Conservation (phyloP, 768 basidiomycete genomes). For the Collybiopsis confluens region DNA sequence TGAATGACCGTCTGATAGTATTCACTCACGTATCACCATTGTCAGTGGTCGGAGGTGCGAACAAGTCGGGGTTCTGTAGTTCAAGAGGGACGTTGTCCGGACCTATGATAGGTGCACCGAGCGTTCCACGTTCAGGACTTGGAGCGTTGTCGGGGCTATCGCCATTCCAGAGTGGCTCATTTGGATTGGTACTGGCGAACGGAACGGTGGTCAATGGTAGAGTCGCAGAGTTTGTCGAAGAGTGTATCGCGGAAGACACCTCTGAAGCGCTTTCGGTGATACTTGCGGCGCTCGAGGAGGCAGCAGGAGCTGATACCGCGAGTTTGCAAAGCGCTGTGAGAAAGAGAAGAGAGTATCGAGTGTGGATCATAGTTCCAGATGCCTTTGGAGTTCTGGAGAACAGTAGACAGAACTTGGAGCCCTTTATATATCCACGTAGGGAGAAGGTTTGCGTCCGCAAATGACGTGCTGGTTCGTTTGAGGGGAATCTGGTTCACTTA, state of each 20-base stretch:
- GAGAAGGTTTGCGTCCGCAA: neutral
- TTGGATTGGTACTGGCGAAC: slow-evolving; percentile 44
- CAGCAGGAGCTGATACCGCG: slow-evolving; percentile 14
- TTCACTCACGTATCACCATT: slow-evolving; percentile 35
- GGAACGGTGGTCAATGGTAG: slow-evolving; percentile 39
- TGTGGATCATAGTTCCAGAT: neutral
- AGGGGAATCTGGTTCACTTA: neutral
- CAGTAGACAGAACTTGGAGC: neutral
- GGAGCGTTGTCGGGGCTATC: slow-evolving; percentile 22
- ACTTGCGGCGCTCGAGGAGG: neutral
- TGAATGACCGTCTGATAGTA: too few relatives aligned
- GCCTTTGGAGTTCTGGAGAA: neutral
- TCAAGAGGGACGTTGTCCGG: slow-evolving; percentile 37
- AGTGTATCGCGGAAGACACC: slow-evolving; percentile 10
- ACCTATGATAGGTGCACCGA: slow-evolving; percentile 39
- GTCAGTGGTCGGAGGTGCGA: slow-evolving; percentile 44
- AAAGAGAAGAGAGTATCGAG: neutral
- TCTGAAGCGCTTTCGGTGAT: slow-evolving; percentile 4
- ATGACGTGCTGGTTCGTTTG: neutral
- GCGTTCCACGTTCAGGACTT: slow-evolving; percentile 30
- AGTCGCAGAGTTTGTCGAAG: slow-evolving; percentile 21
- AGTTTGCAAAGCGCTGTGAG: slow-evolving; percentile 1
- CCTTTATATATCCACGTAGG: neutral
- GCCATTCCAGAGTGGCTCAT: slow-evolving; percentile 31
- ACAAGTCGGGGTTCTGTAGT: slow-evolving; percentile 37